Evolutionary conservation across 345 rosid genomes (phyloP), one percentile per base, ranked within the genome.

Genomic region (Carallia pectinifolia): DNA sequence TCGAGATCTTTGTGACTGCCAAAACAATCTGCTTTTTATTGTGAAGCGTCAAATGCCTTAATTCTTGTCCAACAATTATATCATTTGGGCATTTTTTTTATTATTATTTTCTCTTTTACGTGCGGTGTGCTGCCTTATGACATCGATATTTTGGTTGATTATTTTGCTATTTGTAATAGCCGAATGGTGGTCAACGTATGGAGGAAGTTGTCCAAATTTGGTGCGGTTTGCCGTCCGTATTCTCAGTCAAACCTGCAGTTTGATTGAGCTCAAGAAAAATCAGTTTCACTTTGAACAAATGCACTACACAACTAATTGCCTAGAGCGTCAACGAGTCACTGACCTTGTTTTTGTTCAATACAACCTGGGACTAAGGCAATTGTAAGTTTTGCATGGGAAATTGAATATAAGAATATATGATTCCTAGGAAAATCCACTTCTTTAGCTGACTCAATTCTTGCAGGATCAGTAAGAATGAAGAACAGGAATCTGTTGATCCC

Each of bases 161-260:
- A 8, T 38, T 58, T 10, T 19, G 19, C 34, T 73, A 18, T 53
- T 66, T 82, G 65, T 55, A 71, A 39, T 70, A 95, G 99, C 85
- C 71, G 99, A 95, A 80, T 92, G 99, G 99, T 95, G 99, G 99
- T 87, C 96, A 66, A 87, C 97, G 10, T 92, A 92, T 77, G 98
- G 98, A 74, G 98, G 93, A 77, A 86, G 93, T 71, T 95, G 99
- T 80, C 90, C 96, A 61, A 85, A 95, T 79, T 80, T 95, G 81
- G 75, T 85, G 64, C 92, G 91, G 37, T 76, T 95, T 69, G 97
- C 98, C 1, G 67, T 81, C 62, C 96, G 90, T 9, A 79, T 92
- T 71, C 86, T 92, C 53, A 79, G 91, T 71, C 99, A 92, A 82
- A 81, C 97, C 47, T 92, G 97, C 68, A 82, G 94, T 74, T 83